Evolutionary conservation across 768 basidiomycete genomes (phyloP), one percentile per base, ranked within the genome.

Genomic region (Suillus lakei): DNA sequence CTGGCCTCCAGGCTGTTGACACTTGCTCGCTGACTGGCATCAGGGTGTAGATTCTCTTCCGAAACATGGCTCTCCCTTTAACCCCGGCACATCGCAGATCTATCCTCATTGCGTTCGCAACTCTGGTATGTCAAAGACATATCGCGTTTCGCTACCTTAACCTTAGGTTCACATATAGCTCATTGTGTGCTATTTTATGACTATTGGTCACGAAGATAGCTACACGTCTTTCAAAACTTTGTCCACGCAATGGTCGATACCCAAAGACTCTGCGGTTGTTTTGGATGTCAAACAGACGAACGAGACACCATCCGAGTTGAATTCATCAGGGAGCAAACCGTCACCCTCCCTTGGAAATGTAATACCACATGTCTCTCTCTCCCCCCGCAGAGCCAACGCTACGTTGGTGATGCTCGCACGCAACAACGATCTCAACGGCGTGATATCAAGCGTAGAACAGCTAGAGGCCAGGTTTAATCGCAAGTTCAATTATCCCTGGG

Each of bases 381-480:
- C 34, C n/a, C 32, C 70, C 51, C 69, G 65, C 1, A 77, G 76
- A n/a, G 86, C 85, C 3, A 89, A 90, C 62, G 89, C 89, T 10
- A 85, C 85, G 0, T 82, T 90, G 65, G 76, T 90, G 30, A 81
- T 89, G 46, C 77, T 90, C 13, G 85, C 82, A 1, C 77, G 84
- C 16, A 85, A 86, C 69, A 75, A 70, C 23, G 86, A 87, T 62
- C 61, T 87, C 18, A 63, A 74, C 2, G 79, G 79, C 5, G 82
- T 86, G 39, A 68, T 85, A 34, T 73, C 75, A 43, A 85, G 83
- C 55, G 84, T 89, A 59, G 81, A 84, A 68, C 81, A 83, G 65
- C 74, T 89, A 48, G 89, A 91, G 66, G 79, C 83, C 50, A 76
- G 83, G 21, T 90, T 89, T 69, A 91, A 91, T 72, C 74, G 80